These are phyloP conservation scores for Pseudonectria buxi DNA, from an alignment of 2,329 filamentous ascomycete species.

Conservation along the genomic window DNA sequence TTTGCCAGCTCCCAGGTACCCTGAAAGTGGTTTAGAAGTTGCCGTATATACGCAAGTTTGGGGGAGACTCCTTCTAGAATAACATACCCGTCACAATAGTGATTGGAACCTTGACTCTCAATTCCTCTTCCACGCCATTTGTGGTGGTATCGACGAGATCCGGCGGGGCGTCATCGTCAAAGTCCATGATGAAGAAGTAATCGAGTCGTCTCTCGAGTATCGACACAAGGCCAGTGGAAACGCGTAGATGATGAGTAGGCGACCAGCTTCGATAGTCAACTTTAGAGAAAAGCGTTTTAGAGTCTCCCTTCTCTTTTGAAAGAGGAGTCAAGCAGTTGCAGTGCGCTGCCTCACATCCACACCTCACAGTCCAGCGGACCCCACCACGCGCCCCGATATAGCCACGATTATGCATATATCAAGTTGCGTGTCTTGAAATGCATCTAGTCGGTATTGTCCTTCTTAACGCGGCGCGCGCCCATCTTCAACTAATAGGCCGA, in stretches of 20 bases:
- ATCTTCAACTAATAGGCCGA: constrained; percentile 10
- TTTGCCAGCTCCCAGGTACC: constrained; percentile 92
- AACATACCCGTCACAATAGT: constrained; percentile 71
- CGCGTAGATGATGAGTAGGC: too few relatives aligned
- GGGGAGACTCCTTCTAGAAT: too few relatives aligned
- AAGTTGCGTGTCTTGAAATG: constrained; percentile 5
- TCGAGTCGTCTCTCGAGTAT: not conserved
- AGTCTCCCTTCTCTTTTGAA: too few relatives aligned
- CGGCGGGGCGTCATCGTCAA: constrained; percentile 61
- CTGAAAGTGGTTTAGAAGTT: constrained; percentile 36
- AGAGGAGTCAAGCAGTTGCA: too few relatives aligned
- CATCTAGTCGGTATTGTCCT: not conserved
- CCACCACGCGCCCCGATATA: not conserved
- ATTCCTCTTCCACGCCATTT: constrained; percentile 39
- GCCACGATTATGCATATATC: constrained; percentile 17
- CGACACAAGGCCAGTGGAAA: not conserved
- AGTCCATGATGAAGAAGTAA: constrained; percentile 42
- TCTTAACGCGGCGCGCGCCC: constrained; percentile 1
- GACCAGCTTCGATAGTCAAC: too few relatives aligned
- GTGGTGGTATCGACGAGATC: constrained; percentile 48
- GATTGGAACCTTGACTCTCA: constrained; percentile 65
- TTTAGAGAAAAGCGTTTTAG: too few relatives aligned
- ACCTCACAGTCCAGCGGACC: not conserved
- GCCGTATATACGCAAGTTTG: not conserved
- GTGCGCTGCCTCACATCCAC: not conserved